phyloP scores from a whole-genome alignment of 495 filamentous ascomycete genomes.

The Echria macrotheca region DNA sequence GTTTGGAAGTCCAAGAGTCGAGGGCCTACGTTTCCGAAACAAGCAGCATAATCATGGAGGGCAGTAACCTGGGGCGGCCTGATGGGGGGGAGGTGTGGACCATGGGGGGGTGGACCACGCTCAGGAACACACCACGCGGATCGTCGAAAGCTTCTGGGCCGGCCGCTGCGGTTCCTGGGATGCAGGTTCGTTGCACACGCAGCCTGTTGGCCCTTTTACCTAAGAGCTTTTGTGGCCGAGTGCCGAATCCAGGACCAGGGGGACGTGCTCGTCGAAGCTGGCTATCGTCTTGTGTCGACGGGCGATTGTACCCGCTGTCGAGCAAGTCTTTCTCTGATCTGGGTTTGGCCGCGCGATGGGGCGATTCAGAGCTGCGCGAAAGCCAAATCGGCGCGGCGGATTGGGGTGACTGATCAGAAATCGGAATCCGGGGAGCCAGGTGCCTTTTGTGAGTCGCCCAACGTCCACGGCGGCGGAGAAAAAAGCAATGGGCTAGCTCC shows the following conservation, averaged over 20 bases:
- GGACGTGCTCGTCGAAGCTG: too few species aligned
- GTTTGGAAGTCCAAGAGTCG: slow-evolving; percentile 26
- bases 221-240: slow-evolving; percentile 20
- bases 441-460: slow-evolving; percentile 6
- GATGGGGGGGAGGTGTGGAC: neutral
- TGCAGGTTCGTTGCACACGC: slow-evolving; percentile 25
- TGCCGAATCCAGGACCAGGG: slow-evolving; percentile 20
- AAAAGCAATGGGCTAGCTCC: slow-evolving; percentile 8
- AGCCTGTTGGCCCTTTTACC: slow-evolving; percentile 19
- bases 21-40: slow-evolving; percentile 25
- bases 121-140: slow-evolving; percentile 25
- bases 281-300: too few species aligned
- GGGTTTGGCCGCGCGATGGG: neutral
- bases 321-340: too few species aligned
- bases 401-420: slow-evolving; percentile 7
- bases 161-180: slow-evolving; percentile 23
- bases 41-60: slow-evolving; percentile 21
- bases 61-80: slow-evolving; percentile 9
- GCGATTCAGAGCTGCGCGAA: too few species aligned
- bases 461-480: neutral
- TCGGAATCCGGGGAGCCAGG: neutral
- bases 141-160: slow-evolving; percentile 19
- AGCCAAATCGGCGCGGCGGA: slow-evolving; percentile 2
- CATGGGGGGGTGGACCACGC: slow-evolving; percentile 5
- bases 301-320: too few species aligned